phyloP scores from a whole-genome alignment of 2,329 filamentous ascomycete genomes.

The Colletotrichum endophyticum region DNA sequence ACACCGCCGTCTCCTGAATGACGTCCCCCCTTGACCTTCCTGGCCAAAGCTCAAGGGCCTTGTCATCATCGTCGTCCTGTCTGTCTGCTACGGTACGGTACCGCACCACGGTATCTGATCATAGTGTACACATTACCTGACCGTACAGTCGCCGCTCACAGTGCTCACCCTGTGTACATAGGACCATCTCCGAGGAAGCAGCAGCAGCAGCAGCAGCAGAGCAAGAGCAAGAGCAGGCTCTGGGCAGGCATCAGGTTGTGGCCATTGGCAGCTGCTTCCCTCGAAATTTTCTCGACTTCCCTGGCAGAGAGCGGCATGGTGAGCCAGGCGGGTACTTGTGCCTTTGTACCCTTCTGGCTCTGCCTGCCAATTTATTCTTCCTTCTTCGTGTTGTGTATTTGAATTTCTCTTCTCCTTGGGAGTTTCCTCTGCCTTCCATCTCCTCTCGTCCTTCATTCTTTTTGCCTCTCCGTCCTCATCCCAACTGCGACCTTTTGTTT shows the following conservation, averaged over 20 bases:
- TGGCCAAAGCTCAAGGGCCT: not conserved
- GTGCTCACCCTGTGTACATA: constrained; percentile 7
- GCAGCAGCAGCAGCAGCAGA: not conserved
- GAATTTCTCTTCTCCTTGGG: constrained; percentile 7
- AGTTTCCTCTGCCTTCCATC: not conserved
- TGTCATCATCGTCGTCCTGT: not conserved
- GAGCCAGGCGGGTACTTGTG: not conserved
- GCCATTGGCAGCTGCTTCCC: not conserved
- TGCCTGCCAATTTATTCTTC: constrained; percentile 19
- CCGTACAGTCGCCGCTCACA: constrained; percentile 3
- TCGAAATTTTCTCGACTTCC: constrained; percentile 6
- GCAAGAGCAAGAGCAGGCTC: not conserved
- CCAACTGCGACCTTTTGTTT: not conserved
- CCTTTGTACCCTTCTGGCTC: not conserved
- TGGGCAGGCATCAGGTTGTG: not conserved
- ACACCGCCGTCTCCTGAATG: constrained; percentile 16
- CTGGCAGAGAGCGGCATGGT: constrained; percentile 1
- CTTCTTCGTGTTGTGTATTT: not conserved
- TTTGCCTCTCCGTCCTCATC: constrained; percentile 21
- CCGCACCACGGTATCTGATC: not conserved
- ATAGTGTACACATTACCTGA: not conserved
- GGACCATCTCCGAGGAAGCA: not conserved
- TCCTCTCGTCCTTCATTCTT: not conserved
- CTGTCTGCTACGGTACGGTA: not conserved
- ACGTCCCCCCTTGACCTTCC: not conserved